Evolutionary conservation across 2,329 filamentous ascomycete genomes (phyloP), one percentile per base, ranked within the genome.

Genomic region (Fusarium duplospermum): DNA sequence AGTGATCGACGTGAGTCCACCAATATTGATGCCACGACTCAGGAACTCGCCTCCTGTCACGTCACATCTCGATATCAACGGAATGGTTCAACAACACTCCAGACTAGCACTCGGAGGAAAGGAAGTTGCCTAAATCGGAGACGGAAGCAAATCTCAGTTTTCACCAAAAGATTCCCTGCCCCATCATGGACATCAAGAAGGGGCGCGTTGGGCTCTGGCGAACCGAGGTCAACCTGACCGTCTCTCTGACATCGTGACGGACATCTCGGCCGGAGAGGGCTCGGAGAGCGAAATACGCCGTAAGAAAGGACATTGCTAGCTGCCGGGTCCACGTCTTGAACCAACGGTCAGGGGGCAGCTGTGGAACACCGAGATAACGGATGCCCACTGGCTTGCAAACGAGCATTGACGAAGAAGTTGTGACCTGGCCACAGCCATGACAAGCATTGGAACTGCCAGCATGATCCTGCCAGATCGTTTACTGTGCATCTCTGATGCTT

Each of bases 141-240:
- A 67, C 29, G 31, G 66, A 35, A 59, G 56, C 66, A 57, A 33
- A 65, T 22, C 10, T 52, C 59, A 29, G 60, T 45, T 58, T 68
- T 59, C 45, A 35, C 38, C 31, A 54, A 27, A 27, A 20, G 40
- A 61, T 33, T 58, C 27, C 35, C 35, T 62, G 22, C 42, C 58
- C 67, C 40, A 62, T 60, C 45, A 18, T 64, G 61, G 63, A 67
- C 50, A 42, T 35, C 47, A 24, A 66, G 33, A 56, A 63, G 31
- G 64, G 62, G 36, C 16, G 4, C 18, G 42, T 50, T 60, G 36
- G 50, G 31, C 22, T 22, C 59, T 66, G 27, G 40, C 66, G 62
- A 68, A 56, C 76, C 74, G 76, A 77, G 74, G 76, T 71, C 72
- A 77, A 62, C 52, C 56, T 66, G 63, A 70, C 58, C 45, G 45